Base-by-base conservation (phyloP, 108 stramenopile genomes). In the Schizochytrium sp. region DNA sequence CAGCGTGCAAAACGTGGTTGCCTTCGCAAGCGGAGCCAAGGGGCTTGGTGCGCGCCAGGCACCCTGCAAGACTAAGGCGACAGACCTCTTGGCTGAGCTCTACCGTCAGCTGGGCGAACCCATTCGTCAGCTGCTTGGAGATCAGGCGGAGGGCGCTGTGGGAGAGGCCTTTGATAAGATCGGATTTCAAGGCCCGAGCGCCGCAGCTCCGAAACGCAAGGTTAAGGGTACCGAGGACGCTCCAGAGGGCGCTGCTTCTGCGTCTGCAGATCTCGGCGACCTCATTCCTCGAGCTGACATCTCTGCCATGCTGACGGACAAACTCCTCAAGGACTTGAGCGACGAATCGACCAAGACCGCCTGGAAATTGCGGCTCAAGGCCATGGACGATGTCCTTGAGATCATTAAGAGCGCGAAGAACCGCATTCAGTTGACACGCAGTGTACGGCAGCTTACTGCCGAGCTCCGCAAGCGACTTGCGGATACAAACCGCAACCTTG, bases 21-120 rank as follows among this genome's bases (percentile, higher is more conserved):
- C 19, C 76, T 83, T 83, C 5, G 45, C 48, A 8, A 53, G 48
- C 28, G 76, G 76, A 6, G 6, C 76, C 18, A 83, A 83, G 51
- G 76, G 76, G n/a, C 76, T 83, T 83, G 76, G 48, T 12, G 76
- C 76, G n/a, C 45, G 76, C 25, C 76, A 83, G 51, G 76, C 76
- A 12, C 76, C 76, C 23, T 53, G 48, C 45, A 83, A 83, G 76
- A 28, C 6, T 2, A 83, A 83, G 23, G 76, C 76, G 14, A 83
- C 23, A 6, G 76, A 10, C 4, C 51, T 47, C 48, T 28, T 83
- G n/a, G 51, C 76, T 16, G 76, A 83, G 51, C 51, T 83, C 48
- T 83, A 53, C 51, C 45, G 51, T 18, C 76, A 83, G 51, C 23
- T 83, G 8, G 76, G 76, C 25, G 76, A 83, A 34, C 76, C 76